Conservation (phyloP, 2,329 filamentous ascomycete species). For the Claviceps purpurea region DNA sequence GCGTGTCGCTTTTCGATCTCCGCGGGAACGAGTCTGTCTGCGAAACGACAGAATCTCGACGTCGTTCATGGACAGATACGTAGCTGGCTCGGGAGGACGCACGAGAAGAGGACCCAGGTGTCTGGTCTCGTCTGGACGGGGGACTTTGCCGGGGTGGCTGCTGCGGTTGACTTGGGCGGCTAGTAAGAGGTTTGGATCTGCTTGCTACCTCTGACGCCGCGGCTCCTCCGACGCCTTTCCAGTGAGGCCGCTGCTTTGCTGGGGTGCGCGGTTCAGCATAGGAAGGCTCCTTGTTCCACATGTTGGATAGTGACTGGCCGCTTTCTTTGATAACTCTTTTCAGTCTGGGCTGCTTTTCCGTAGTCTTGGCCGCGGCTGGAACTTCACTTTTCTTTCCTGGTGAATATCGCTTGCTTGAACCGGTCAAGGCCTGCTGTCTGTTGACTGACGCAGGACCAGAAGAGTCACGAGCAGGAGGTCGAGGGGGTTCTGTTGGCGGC, state of each 20-base stretch:
- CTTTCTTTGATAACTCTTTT: constrained; percentile 39
- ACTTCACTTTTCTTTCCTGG: constrained; percentile 18
- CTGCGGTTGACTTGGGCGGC: constrained; percentile 2
- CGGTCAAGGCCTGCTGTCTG: neutral
- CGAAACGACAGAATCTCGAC: constrained; percentile 41
- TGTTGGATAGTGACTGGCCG: constrained; percentile 30
- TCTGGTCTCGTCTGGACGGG: constrained; percentile 6
- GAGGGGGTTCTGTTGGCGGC: constrained; percentile 15
- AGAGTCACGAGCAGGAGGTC: constrained; percentile 8
- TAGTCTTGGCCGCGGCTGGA: constrained; percentile 6
- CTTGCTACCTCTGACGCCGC: neutral
- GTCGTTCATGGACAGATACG: constrained; percentile 36
- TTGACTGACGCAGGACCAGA: constrained; percentile 7
- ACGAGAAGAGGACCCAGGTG: constrained; percentile 19
- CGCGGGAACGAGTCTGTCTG: constrained; percentile 42
- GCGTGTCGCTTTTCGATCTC: constrained; percentile 29
- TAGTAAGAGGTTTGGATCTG: constrained; percentile 3
- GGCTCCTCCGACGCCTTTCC: constrained; percentile 10
- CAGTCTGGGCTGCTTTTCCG: constrained; percentile 14
- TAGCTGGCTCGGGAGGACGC: constrained; percentile 34
- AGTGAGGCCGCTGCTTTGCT: constrained; percentile 13
- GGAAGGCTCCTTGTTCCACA: constrained; percentile 35
- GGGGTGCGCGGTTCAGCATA: constrained; percentile 9
- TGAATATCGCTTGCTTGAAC: constrained; percentile 6
- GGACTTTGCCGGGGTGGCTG: constrained; percentile 3